These are phyloP conservation scores for Leccinum holopus DNA, from an alignment of 1,284 basidiomycete genomes.

Conservation along the genomic window DNA sequence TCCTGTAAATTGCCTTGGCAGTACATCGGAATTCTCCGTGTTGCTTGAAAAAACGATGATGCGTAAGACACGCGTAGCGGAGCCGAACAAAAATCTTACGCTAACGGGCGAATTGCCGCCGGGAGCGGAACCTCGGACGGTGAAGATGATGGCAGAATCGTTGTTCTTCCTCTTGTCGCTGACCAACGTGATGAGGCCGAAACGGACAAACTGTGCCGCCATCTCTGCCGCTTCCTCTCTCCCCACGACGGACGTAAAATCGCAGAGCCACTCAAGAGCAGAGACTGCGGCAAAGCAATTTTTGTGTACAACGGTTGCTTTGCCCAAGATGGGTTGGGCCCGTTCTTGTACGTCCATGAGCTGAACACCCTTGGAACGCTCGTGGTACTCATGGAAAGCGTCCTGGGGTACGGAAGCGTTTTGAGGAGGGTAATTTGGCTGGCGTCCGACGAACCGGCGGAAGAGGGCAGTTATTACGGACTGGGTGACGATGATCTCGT, in stretches of 20 bases:
- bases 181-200: conserved; percentile 86
- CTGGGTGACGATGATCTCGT: conserved; percentile 96
- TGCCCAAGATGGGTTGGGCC: conserved; percentile 50
- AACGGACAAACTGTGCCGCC: conserved; percentile 95
- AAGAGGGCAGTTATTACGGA: conserved; percentile 94
- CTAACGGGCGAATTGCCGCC: conserved; percentile 70
- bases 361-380: conserved; percentile 75
- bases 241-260: conserved; percentile 95
- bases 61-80: conserved; percentile 17
- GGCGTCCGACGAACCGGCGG: conserved; percentile 87
- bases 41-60: conserved; percentile 48
- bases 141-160: conserved; percentile 87
- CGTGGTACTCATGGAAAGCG: conserved; percentile 72
- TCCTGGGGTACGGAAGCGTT: conserved; percentile 51
- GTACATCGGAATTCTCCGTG: conserved; percentile 95
- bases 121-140: conserved; percentile 78
- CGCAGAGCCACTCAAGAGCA: conserved; percentile 95
- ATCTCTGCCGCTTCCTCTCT: conserved; percentile 97
- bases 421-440: conserved; percentile 71
- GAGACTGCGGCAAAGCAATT: conserved; percentile 85
- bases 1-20: conserved; percentile 89
- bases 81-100: conserved; percentile 45
- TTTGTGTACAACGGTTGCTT: conserved; percentile 53
- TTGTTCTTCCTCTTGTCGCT: conserved; percentile 86
- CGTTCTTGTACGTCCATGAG: conserved; percentile 69